These are phyloP conservation scores for Tetrahymena thermophila DNA, from an alignment of 73 alveolate species.

Conservation along the genomic window DNA sequence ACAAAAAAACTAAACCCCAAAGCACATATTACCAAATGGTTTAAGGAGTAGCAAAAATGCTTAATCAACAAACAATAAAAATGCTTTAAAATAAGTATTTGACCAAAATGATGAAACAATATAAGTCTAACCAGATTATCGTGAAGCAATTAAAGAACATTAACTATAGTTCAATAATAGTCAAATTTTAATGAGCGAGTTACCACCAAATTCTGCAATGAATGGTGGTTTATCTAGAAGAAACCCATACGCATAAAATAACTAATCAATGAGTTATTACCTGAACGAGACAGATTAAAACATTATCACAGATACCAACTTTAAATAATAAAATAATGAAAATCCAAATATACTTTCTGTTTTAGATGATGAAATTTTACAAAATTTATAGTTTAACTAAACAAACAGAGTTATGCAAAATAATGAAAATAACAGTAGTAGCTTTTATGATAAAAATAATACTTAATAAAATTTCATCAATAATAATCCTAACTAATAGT, in stretches of 20 bases:
- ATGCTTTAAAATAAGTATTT: not conserved
- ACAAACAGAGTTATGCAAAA: not conserved
- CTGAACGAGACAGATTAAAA: not conserved
- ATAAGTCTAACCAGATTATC: not conserved
- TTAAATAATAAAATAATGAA: not conserved
- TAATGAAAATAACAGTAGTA: not conserved
- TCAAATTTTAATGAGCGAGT: not conserved
- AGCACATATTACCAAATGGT: not conserved
- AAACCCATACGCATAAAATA: not conserved
- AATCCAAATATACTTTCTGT: not conserved
- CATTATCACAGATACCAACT: not conserved
- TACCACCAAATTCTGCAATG: not conserved
- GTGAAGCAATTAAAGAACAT: not conserved
- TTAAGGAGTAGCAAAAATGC: not conserved
- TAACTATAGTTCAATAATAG: not conserved
- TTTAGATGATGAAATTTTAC: not conserved
- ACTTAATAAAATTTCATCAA: not conserved
- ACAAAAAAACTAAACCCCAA: not conserved
- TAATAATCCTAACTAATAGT: not conserved
- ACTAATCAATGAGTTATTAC: not conserved
- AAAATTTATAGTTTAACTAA: not conserved
- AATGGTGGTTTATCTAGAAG: not conserved
- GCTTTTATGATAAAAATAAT: not conserved
- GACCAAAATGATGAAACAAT: not conserved
- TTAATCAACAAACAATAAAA: not conserved